These are phyloP conservation scores for Monosporozyma solicola DNA, from an alignment of 805 yeast species.

Conservation along the genomic window DNA sequence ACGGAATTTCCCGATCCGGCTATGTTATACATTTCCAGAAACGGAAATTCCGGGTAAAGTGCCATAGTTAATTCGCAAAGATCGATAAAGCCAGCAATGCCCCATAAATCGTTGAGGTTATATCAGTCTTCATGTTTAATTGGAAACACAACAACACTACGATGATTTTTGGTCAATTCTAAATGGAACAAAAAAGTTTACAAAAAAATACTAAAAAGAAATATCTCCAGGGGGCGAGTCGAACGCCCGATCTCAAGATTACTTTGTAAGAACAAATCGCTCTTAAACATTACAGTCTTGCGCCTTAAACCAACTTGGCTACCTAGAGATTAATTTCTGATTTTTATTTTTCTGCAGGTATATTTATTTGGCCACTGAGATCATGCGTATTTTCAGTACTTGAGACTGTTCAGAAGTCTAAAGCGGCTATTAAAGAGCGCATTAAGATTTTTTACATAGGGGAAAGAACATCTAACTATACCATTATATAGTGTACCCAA, in stretches of 20 bases:
- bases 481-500: no score
- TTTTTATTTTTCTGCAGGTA: background rate
- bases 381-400: background rate
- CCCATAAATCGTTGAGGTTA: background rate
- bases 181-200: no score
- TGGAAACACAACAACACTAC: no score
- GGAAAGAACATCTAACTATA: no score
- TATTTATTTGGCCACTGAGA: no score
- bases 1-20: background rate
- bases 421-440: no score
- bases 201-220: background rate
- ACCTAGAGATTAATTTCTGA: background rate
- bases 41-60: background rate
- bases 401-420: no score
- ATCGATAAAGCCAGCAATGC: background rate
- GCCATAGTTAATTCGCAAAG: background rate
- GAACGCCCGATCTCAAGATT: constrained; percentile 2
- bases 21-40: constrained; percentile 1
- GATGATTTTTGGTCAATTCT: no score
- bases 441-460: no score
- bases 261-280: background rate
- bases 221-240: constrained; percentile 1
- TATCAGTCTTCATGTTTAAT: no score
- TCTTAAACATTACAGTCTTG: constrained; percentile 1
- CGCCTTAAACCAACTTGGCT: constrained; percentile 2